Evolutionary conservation across 106 monocot species (phyloP).

Genomic region (Allium fistulosum): DNA sequence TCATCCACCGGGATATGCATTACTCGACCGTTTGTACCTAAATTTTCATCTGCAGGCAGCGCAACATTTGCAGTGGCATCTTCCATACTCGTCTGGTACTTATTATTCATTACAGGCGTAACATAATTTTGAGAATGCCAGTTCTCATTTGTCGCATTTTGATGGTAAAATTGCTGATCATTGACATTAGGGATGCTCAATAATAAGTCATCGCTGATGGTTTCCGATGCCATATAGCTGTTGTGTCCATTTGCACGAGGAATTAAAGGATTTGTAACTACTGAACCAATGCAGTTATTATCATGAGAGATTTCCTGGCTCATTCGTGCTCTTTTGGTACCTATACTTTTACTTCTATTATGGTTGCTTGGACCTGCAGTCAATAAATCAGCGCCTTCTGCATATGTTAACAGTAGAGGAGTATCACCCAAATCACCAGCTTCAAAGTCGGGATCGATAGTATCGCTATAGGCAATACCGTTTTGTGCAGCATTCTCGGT

Average conservation of each 20-base stretch:
- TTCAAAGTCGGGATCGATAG: conserved; percentile 31
- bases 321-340: conserved; percentile 13
- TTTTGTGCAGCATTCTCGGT: conserved; percentile 44
- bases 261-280: conserved; percentile 2
- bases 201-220: background rate
- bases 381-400: too few relatives aligned
- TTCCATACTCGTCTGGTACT: conserved; percentile 22
- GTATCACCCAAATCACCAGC: conserved; percentile 10
- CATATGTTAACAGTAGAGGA: background rate
- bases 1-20: conserved; percentile 37
- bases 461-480: conserved; percentile 32
- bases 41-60: conserved; percentile 26
- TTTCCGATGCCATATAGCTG: conserved; percentile 4
- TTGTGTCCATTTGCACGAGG: conserved; percentile 10
- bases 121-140: conserved; percentile 12
- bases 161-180: conserved; percentile 20
- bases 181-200: conserved; percentile 7
- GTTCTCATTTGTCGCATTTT: conserved; percentile 11
- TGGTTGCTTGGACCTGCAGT: background rate
- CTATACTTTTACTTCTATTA: conserved; percentile 10
- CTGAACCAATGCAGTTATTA: conserved; percentile 23
- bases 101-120: conserved; percentile 24
- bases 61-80: conserved; percentile 11
- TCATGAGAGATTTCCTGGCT: conserved; percentile 28
- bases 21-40: conserved; percentile 19